phyloP scores from a whole-genome alignment of 352 stramenopile species.

The Globisporangium solare region DNA sequence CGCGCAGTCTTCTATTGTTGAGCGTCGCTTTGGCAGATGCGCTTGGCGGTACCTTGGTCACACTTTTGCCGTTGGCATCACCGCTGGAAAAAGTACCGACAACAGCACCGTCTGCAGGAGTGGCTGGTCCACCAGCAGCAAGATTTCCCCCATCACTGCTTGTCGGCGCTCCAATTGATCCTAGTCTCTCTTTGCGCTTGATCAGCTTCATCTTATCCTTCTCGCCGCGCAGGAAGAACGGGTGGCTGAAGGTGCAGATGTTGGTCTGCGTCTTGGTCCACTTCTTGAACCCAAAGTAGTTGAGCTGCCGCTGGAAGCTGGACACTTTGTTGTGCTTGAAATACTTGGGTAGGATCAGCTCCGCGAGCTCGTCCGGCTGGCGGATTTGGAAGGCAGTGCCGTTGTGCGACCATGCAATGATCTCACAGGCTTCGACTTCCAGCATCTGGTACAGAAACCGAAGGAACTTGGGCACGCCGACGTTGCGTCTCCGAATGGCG shows the following conservation, averaged over 20 bases:
- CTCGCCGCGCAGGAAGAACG: slow-evolving; percentile 53
- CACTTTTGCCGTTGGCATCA: background rate
- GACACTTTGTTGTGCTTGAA: slow-evolving; percentile 83
- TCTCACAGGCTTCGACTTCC: slow-evolving; percentile 44
- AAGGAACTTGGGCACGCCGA: slow-evolving; percentile 66
- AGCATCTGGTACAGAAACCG: slow-evolving; percentile 69
- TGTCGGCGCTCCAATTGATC: background rate
- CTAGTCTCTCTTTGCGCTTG: slow-evolving; percentile 56
- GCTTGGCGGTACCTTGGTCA: slow-evolving; percentile 1
- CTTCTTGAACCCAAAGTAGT: slow-evolving; percentile 84
- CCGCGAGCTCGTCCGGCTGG: slow-evolving; percentile 48
- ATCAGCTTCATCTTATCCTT: slow-evolving; percentile 73
- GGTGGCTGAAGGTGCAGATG: slow-evolving; percentile 71
- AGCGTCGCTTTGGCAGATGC: slow-evolving; percentile 2
- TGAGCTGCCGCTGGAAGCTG: slow-evolving; percentile 72
- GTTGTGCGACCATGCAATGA: slow-evolving; percentile 64
- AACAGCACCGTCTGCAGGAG: background rate
- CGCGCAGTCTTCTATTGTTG: slow-evolving; percentile 4
- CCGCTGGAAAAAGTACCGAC: background rate
- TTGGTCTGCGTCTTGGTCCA: slow-evolving; percentile 79
- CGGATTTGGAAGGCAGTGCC: slow-evolving; percentile 74
- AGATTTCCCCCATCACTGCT: no score
- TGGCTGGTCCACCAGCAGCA: no score
- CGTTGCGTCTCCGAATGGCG: slow-evolving; percentile 45
- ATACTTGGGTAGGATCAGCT: slow-evolving; percentile 58